Evolutionary conservation across 306 rosid genomes (phyloP).

Genomic region (Arachis hypogaea): DNA sequence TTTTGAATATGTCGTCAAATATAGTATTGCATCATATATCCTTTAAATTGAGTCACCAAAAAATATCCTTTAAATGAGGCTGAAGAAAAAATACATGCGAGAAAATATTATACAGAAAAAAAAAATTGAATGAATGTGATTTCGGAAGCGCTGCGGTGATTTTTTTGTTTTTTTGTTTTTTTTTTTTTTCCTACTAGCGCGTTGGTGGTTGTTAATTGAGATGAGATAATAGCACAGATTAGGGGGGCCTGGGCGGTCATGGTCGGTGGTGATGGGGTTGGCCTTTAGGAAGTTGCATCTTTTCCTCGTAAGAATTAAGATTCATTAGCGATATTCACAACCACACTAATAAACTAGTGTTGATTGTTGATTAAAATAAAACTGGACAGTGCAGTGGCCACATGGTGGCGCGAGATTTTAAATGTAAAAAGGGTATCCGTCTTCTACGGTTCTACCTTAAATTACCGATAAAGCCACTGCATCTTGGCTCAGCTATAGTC

Average conservation of each 20-base stretch:
- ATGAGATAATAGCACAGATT: background rate
- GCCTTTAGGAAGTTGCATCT: background rate
- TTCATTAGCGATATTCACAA: background rate
- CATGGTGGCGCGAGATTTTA: slow-evolving; percentile 3
- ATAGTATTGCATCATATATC: too few relatives aligned
- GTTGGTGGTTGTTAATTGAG: background rate
- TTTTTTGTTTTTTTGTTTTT: too few relatives aligned
- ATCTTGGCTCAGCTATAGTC: too few relatives aligned
- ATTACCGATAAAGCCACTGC: background rate
- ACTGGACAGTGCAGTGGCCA: background rate
- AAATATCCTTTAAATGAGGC: too few relatives aligned
- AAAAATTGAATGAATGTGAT: too few relatives aligned
- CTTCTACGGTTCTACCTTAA: background rate
- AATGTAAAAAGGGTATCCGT: background rate
- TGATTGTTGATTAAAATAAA: background rate
- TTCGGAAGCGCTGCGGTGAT: too few relatives aligned
- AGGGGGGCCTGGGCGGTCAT: background rate
- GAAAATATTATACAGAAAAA: too few relatives aligned
- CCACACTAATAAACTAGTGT: background rate
- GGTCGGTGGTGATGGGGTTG: background rate
- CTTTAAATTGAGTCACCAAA: too few relatives aligned
- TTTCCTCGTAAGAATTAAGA: background rate
- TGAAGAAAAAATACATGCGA: too few relatives aligned
- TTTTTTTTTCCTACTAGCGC: too few relatives aligned
- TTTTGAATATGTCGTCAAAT: too few relatives aligned